Evolutionary conservation across 805 yeast species (phyloP), one percentile per base, ranked within the genome.

Genomic region (Metschnikowia henanensis): DNA sequence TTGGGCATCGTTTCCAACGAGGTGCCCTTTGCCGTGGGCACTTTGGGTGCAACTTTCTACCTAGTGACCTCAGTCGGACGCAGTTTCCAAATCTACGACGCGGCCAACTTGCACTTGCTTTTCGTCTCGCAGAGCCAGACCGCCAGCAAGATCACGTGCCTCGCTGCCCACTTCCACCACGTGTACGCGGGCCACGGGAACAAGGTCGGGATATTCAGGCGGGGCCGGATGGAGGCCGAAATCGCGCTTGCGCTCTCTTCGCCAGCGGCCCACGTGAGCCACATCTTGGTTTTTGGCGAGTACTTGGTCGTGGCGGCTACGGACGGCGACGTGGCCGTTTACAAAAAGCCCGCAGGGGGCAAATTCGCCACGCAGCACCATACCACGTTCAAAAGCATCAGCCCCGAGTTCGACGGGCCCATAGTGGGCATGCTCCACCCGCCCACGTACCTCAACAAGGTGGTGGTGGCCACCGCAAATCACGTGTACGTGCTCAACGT

Each of bases 21-120:
- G 29, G 72, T 76, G 2, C 98, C 98, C 3, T 88, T 91, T 60
- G 87, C 96, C 6, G 72, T 89, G 17, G 95, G 98, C 21, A 81
- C 92, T 2, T 73, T 92, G 46, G 99, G 99, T 40, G 76, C 87
- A 13, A 81, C 95, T 1, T 91, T 86, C 57, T 86, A 91, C 57
- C 80, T 89, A 30, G 95, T 84, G 15, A 92, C 98, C 0, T 82
- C 87, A 35, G 96, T 94, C 18, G 98, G 97, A 3, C 75, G 81
- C 41, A 76, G 92, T 1, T 88, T 94, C 69, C 98, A 92, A 63
- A 88, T 94, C 22, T 94, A 87, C 59, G 99, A 94, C 68, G 96
- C 87, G 56, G 81, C 92, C 25, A 88, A 87, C 6, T 70, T 92
- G 49, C 94, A 87, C 53, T 70, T 92, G 50, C 68, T 92, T 18